These are phyloP conservation scores for Gymnopilus junonius DNA, from an alignment of 768 basidiomycete genomes.

Conservation along the genomic window DNA sequence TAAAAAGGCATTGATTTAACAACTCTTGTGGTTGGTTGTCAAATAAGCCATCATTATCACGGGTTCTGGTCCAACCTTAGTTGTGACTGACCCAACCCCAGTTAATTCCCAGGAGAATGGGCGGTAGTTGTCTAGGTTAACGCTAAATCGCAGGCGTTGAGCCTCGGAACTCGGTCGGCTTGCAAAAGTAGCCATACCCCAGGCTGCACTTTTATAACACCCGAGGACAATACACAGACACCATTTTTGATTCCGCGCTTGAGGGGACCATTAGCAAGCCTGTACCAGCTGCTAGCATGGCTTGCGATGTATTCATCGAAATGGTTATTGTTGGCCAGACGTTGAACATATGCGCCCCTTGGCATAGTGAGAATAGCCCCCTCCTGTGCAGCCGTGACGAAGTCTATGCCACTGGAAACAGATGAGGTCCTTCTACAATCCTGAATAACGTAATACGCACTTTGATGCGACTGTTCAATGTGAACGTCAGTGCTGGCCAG, in stretches of 20 bases:
- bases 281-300: conserved; percentile 19
- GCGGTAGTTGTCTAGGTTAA: not conserved
- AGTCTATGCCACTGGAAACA: conserved; percentile 5
- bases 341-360: conserved; percentile 14
- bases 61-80: conserved; percentile 14
- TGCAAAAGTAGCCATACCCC: conserved; percentile 27
- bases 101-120: conserved; percentile 5
- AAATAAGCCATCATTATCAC: conserved; percentile 9
- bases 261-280: conserved; percentile 14
- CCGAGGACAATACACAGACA: conserved; percentile 29
- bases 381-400: conserved; percentile 14
- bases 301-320: conserved; percentile 12
- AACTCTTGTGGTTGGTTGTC: conserved; percentile 1
- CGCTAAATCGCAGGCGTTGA: not conserved
- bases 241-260: conserved; percentile 23
- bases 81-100: conserved; percentile 1
- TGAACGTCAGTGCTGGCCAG: conserved; percentile 15
- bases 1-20: conserved; percentile 15
- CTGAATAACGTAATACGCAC: not conserved
- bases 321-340: conserved; percentile 7
- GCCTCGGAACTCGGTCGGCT: not conserved
- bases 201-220: conserved; percentile 26
- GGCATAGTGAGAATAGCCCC: conserved; percentile 23
- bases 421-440: not conserved
- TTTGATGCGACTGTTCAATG: conserved; percentile 1